Percentiles rank a stretch among this genome's conserved stretches.
phyloP scores from a whole-genome alignment of 2,329 filamentous ascomycete species.

The Leptographium wingfieldii region DNA sequence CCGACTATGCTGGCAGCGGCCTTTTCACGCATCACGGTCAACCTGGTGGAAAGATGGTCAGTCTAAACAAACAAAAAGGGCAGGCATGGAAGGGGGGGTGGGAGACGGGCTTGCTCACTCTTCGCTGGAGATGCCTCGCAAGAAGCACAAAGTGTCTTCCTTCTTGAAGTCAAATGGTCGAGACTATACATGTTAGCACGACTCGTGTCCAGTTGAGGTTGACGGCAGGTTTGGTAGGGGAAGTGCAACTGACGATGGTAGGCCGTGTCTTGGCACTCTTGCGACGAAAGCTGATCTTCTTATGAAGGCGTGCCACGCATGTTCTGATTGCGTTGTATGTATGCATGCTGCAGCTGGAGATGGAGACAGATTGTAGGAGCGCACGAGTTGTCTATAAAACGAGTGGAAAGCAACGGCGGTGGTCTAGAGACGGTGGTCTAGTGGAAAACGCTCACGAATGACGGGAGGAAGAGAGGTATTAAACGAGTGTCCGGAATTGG shows the following conservation, averaged over 20 bases:
- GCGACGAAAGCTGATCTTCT: conserved; percentile 26
- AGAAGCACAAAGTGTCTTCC: conserved; percentile 28
- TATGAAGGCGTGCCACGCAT: conserved; percentile 31
- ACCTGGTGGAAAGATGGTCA: neutral
- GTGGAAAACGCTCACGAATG: neutral
- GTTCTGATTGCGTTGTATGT: conserved; percentile 28
- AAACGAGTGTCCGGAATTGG: neutral
- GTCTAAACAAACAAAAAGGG: neutral
- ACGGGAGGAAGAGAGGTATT: neutral
- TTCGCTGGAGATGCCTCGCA: conserved; percentile 44
- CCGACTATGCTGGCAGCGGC: conserved; percentile 12
- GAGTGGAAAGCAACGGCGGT: neutral
- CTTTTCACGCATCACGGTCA: conserved; percentile 12
- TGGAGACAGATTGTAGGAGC: neutral
- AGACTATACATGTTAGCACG: conserved; percentile 27
- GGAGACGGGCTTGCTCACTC: conserved; percentile 32
- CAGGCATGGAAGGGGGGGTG: neutral
- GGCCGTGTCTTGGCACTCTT: conserved; percentile 27
- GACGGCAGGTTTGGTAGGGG: conserved; percentile 27
- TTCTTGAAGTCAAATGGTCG: conserved; percentile 46
- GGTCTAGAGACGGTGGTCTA: neutral
- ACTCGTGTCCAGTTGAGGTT: conserved; percentile 13
- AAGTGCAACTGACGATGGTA: conserved; percentile 30
- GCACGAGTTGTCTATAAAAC: neutral
- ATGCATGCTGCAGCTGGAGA: conserved; percentile 13